These are phyloP conservation scores for Puccinia horiana DNA, from an alignment of 1,284 basidiomycete species.

Conservation along the genomic window DNA sequence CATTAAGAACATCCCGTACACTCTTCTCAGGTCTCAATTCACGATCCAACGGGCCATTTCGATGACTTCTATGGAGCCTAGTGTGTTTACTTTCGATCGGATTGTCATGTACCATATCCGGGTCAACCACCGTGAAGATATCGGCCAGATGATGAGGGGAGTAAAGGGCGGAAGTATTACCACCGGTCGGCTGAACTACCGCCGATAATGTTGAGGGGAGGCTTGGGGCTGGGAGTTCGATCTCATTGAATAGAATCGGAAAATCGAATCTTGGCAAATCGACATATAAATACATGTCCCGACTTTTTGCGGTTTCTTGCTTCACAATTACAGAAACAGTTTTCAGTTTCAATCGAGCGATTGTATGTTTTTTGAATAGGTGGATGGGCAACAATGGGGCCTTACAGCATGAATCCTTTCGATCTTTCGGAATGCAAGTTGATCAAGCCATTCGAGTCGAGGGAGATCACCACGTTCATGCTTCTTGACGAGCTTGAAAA, in stretches of 20 bases:
- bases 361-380: not conserved
- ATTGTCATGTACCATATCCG: conserved; percentile 84
- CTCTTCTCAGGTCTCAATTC: conserved; percentile 96
- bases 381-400: conserved; percentile 44
- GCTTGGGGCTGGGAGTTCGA: conserved; percentile 57
- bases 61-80: conserved; percentile 86
- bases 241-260: conserved; percentile 91
- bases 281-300: conserved; percentile 77
- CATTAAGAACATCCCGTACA: conserved; percentile 87
- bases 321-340: conserved; percentile 29
- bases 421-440: conserved; percentile 86
- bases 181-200: conserved; percentile 45
- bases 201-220: conserved; percentile 54
- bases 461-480: conserved; percentile 91
- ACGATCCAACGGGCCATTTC: conserved; percentile 88
- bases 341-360: conserved; percentile 56
- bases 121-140: conserved; percentile 88
- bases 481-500: conserved; percentile 80
- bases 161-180: conserved; percentile 52
- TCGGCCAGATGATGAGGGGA: conserved; percentile 59
- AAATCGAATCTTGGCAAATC: conserved; percentile 97
- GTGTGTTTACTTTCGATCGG: conserved; percentile 97
- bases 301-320: conserved; percentile 51
- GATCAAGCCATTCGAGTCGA: conserved; percentile 93
- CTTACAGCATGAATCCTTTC: conserved; percentile 84